Evolutionary conservation across 2,329 filamentous ascomycete species (phyloP).

Genomic region (Penicillium sp.): DNA sequence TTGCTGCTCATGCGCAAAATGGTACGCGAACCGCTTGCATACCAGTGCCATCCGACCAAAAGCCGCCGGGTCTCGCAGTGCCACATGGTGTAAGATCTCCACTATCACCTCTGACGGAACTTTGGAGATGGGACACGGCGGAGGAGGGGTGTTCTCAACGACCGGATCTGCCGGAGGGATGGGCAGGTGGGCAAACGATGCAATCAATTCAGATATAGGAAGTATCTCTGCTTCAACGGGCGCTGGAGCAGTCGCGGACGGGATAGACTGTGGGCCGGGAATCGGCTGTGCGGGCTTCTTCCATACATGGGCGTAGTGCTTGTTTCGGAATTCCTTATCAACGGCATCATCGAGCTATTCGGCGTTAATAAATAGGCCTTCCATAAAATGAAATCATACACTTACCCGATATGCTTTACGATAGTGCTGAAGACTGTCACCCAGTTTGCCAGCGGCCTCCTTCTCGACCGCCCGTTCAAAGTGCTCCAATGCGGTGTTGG

Average conservation of each 20-base stretch:
- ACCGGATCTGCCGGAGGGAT: conserved; percentile 67
- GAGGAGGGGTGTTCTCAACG: conserved; percentile 69
- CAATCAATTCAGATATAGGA: conserved; percentile 66
- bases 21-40: conserved; percentile 82
- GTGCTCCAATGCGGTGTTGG: conserved; percentile 79
- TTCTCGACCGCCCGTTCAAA: conserved; percentile 90
- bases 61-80: conserved; percentile 70
- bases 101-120: conserved; percentile 82
- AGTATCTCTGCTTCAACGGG: conserved; percentile 53
- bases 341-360: conserved; percentile 75
- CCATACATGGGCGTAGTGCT: conserved; percentile 74
- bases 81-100: conserved; percentile 74
- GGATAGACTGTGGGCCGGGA: conserved; percentile 50
- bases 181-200: conserved; percentile 67
- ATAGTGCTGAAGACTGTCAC: conserved; percentile 85
- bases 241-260: conserved; percentile 56
- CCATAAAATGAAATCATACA: not conserved
- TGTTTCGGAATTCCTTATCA: conserved; percentile 82
- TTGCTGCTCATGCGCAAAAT: conserved; percentile 77
- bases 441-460: conserved; percentile 79
- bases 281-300: conserved; percentile 47
- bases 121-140: conserved; percentile 73
- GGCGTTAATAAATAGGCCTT: conserved; percentile 13
- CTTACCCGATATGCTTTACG: conserved; percentile 80
- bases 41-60: conserved; percentile 75